phyloP scores from a whole-genome alignment of 345 rosid genomes.

The Hypericum perforatum region DNA sequence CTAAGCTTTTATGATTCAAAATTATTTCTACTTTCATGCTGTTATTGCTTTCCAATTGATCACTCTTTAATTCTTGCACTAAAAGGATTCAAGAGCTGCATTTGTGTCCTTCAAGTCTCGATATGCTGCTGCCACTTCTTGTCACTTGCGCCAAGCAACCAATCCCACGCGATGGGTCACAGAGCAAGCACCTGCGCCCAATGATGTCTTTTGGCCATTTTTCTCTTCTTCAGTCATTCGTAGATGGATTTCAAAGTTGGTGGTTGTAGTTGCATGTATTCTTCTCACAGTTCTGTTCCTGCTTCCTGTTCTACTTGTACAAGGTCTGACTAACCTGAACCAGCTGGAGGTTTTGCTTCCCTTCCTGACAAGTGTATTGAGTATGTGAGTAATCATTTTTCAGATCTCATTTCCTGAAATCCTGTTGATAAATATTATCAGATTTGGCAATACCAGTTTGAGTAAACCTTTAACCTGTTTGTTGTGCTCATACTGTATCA shows the following conservation, averaged over 20 bases:
- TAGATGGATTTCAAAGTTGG: conserved; percentile 64
- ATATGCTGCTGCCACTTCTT: conserved; percentile 64
- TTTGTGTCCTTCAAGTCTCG: conserved; percentile 87
- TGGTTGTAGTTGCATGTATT: conserved; percentile 38
- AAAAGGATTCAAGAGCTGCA: conserved; percentile 80
- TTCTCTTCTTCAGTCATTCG: conserved; percentile 73
- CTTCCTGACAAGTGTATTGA: conserved; percentile 52
- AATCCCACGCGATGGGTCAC: conserved; percentile 87
- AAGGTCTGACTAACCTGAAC: conserved; percentile 81
- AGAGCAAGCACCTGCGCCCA: conserved; percentile 80
- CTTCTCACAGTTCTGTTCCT: conserved; percentile 57
- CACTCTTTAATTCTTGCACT: no score
- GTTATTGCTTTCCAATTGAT: no score
- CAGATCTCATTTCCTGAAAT: not conserved
- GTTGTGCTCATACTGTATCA: conserved; percentile 6
- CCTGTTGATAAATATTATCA: not conserved
- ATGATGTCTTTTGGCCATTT: conserved; percentile 81
- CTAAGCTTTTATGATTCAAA: no score
- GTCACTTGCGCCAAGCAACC: conserved; percentile 63
- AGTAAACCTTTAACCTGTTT: not conserved
- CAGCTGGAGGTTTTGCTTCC: conserved; percentile 77
- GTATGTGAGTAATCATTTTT: conserved; percentile 43
- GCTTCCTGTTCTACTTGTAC: conserved; percentile 72
- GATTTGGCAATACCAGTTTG: no score
- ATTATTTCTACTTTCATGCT: no score